These are phyloP conservation scores for Ceratocystis harringtonii DNA, from an alignment of 2,329 filamentous ascomycete species.

Conservation along the genomic window DNA sequence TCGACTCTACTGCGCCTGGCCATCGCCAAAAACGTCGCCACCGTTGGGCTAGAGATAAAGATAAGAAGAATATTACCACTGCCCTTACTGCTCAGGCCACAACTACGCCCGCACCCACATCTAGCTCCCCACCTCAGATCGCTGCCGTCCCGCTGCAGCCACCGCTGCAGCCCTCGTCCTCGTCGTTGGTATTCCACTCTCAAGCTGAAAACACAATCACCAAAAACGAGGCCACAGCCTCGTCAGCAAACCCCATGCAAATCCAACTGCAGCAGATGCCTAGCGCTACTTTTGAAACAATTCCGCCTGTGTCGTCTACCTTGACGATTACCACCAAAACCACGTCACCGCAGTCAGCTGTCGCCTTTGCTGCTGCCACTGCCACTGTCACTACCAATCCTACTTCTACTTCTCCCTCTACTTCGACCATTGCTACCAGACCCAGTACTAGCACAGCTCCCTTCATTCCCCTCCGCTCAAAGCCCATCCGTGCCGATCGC, in stretches of 20 bases:
- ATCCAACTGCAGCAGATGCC: slow-evolving; percentile 1
- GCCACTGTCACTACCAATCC: not conserved
- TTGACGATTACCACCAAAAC: not conserved
- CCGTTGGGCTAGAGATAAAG: not conserved
- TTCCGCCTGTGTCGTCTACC: not conserved
- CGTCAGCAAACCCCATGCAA: not conserved
- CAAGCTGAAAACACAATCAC: not conserved
- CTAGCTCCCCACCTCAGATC: not conserved
- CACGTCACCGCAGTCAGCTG: slow-evolving; percentile 2
- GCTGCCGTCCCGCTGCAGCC: not conserved
- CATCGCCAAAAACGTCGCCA: not conserved
- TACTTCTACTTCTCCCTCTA: not conserved
- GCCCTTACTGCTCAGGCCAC: not conserved
- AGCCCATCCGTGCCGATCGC: slow-evolving; percentile 16
- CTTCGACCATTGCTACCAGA: not conserved
- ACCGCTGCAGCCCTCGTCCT: not conserved
- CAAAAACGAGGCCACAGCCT: not conserved
- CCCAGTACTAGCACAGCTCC: not conserved
- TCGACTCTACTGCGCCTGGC: not conserved
- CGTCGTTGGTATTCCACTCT: not conserved
- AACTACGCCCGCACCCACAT: slow-evolving; percentile 5
- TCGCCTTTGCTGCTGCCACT: not conserved
- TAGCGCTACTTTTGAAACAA: slow-evolving; percentile 6
- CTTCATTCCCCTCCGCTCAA: slow-evolving; percentile 13
- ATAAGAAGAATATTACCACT: not conserved